Evolutionary conservation across 306 rosid species (phyloP).

Genomic region (Pterocarpus santalinus): DNA sequence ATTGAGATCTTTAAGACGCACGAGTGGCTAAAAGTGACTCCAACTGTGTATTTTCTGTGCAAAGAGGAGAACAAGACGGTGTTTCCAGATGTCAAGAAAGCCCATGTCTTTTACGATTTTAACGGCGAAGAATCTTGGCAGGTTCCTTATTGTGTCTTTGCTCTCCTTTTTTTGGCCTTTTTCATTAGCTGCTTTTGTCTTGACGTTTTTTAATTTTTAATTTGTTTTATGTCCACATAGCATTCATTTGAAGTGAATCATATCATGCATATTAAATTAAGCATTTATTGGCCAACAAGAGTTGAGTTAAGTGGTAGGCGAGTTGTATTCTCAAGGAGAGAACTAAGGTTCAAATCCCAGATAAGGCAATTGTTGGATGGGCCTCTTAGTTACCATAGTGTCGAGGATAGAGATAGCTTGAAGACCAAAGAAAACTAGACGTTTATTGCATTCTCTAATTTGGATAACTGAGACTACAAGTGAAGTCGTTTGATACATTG

Average conservation of each 20-base stretch:
- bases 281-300: not conserved
- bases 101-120: constrained; percentile 63
- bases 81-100: constrained; percentile 72
- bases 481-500: not conserved
- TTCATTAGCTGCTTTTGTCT: not conserved
- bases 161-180: not conserved
- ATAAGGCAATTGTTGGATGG: no score
- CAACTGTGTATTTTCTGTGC: constrained; percentile 79
- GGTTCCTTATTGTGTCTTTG: constrained; percentile 50
- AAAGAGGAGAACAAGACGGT: constrained; percentile 66
- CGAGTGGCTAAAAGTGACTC: constrained; percentile 62
- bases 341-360: no score
- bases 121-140: constrained; percentile 94
- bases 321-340: no score
- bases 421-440: no score
- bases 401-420: no score
- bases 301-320: no score
- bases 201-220: not conserved
- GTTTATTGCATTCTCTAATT: no score
- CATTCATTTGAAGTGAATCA: constrained; percentile 19
- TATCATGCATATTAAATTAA: not conserved
- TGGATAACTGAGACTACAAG: not conserved
- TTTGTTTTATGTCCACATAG: not conserved
- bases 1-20: constrained; percentile 73
- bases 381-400: no score